Percentiles rank a stretch among this genome's conserved stretches.
These are phyloP conservation scores for Corinectria fuckeliana DNA, from an alignment of 2,329 filamentous ascomycete species.

Conservation along the genomic window DNA sequence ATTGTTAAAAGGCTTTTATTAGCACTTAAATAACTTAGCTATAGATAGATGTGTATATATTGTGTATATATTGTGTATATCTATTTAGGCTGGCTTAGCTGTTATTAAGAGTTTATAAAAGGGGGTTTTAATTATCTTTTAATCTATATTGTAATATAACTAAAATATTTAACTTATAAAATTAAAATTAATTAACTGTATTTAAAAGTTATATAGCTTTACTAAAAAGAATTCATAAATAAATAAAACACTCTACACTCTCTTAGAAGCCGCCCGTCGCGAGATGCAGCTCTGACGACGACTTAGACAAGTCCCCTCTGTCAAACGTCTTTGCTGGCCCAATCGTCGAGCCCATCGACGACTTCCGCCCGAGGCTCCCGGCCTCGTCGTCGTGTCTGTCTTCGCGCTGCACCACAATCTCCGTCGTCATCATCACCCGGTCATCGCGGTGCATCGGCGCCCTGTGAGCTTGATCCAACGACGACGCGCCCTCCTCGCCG, in stretches of 20 bases:
- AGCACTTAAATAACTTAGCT: too few species aligned
- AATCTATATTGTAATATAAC: too few species aligned
- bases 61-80: too few species aligned
- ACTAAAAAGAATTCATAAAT: too few species aligned
- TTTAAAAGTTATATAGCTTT: too few species aligned
- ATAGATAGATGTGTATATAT: too few species aligned
- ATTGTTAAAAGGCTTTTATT: too few species aligned
- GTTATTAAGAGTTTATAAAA: too few species aligned
- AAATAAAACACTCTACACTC: background rate
- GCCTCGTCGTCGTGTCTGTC: constrained; percentile 25
- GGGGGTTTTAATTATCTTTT: too few species aligned
- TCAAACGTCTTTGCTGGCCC: constrained; percentile 21
- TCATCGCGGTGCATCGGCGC: constrained; percentile 10
- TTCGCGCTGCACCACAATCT: constrained; percentile 31
- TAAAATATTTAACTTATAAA: too few species aligned
- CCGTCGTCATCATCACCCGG: constrained; percentile 37
- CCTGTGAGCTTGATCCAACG: background rate
- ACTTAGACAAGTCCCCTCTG: constrained; percentile 30
- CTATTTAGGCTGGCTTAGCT: too few species aligned
- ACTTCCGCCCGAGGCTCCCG: constrained; percentile 27
- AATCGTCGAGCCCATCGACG: constrained; percentile 23
- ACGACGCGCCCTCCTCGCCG: constrained; percentile 26
- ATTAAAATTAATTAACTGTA: too few species aligned
- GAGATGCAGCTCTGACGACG: constrained; percentile 36
- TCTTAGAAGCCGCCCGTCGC: constrained; percentile 31